Evolutionary conservation across 345 rosid species (phyloP), one percentile per base, ranked within the genome.

Genomic region (Moringa oleifera): DNA sequence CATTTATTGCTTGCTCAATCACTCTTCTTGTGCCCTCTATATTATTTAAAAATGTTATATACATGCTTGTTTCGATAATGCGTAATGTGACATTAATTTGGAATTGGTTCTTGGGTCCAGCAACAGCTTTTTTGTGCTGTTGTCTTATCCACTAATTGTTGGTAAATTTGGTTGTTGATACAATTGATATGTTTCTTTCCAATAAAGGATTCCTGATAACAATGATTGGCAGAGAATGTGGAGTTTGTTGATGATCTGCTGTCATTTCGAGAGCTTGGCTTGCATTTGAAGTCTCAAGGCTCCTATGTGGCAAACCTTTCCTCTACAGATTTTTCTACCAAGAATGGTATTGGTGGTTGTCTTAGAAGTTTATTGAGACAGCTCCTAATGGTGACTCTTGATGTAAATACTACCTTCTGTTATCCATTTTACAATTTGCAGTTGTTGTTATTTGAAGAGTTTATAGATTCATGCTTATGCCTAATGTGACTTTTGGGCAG

Each of bases 301-400:
- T 86, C 83, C 56, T 88, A 82, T 67, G 92, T 90, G 47, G 97
- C 99, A 25, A 90, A 82, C 74, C 99, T 94, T 73, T 90, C 95
- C 56, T 90, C 99, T 0, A 25, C 69, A 68, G 95, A 94, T 53
- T 88, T 94, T 77, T 73, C 76, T 0, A 70, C 82, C 68, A 86
- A 83, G 78, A 85, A 58, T 71, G 99, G 97, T 33, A 76, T 85
- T 68, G 86, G 86, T 51, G 89, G 90, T 56, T 88, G 96, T 76
- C 77, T 94, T 60, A 81, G 84, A 73, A 92, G 82, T 69, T 82
- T 94, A 67, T 68, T 94, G 66, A 81, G 88, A 70, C 97, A 90
- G 73, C 80, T 94, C 64, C 71, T 85, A 64, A 68, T 64, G 75
- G 77, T 77, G 71, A 57, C 88, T 58, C n/a, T 83, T 60, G 97